Percentiles rank a stretch among this genome's conserved stretches.
Conservation (phyloP, 2,329 filamentous ascomycete species). For the Setomelanomma holmii region DNA sequence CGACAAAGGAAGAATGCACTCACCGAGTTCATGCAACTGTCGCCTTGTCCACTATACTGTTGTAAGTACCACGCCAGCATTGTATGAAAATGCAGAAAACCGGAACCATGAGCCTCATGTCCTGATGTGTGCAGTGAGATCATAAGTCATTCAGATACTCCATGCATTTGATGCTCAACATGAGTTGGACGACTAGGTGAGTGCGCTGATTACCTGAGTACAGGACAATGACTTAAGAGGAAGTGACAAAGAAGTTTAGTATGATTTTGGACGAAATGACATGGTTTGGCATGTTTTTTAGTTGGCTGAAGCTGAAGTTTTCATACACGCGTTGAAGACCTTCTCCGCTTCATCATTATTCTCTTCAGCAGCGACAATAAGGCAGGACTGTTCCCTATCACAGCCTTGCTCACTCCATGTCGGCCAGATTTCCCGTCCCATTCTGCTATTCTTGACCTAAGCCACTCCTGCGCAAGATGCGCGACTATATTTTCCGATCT, state of each 20-base stretch:
- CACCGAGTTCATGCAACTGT: slow-evolving; percentile 1
- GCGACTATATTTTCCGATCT: neutral
- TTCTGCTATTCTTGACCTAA: neutral
- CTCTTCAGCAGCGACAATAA: neutral
- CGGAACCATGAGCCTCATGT: no score
- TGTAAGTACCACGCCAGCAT: neutral
- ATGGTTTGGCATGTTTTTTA: no score
- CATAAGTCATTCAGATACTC: neutral
- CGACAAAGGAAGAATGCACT: neutral
- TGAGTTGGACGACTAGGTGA: no score
- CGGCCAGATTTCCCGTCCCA: neutral
- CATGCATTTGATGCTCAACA: no score
- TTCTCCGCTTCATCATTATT: neutral
- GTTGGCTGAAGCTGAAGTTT: no score
- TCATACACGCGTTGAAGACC: no score
- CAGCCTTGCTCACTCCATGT: neutral
- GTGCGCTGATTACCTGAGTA: no score
- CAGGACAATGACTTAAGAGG: no score
- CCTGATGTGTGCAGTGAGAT: neutral
- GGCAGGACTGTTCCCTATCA: neutral
- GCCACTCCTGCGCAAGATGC: neutral
- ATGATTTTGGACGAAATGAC: no score
- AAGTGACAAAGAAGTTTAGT: no score
- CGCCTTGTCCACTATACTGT: neutral
- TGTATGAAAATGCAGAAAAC: no score